A percentile compares a stretch with the other conserved stretches of the same genome.
These are phyloP conservation scores for Pezicula radicicola DNA, from an alignment of 2,329 filamentous ascomycete genomes.

Conservation along the genomic window DNA sequence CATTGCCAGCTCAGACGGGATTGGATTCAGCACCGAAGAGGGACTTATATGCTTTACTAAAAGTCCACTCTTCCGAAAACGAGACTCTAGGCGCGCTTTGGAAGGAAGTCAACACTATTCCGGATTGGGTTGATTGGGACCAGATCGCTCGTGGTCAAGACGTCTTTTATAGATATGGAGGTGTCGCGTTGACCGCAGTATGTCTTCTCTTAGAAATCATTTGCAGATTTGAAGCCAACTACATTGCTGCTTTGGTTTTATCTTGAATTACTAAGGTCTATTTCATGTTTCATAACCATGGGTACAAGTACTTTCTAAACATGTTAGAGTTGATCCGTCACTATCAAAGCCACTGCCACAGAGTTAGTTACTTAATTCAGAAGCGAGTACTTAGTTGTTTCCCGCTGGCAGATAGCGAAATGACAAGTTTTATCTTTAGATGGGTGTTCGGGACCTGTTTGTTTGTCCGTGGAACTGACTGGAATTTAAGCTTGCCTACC, in stretches of 20 bases:
- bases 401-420: no score
- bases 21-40: conserved; percentile 31
- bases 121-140: conserved; percentile 75
- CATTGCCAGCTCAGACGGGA: conserved; percentile 30
- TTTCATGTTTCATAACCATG: no score
- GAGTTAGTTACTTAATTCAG: no score
- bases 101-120: conserved; percentile 63
- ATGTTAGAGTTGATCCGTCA: no score
- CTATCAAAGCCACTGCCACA: no score
- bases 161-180: conserved; percentile 74
- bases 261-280: no score
- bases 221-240: no score
- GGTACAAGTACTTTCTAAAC: no score
- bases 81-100: conserved; percentile 55
- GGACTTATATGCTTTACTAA: conserved; percentile 63
- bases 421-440: no score
- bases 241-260: no score
- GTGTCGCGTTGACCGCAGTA: conserved; percentile 58
- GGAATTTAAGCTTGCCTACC: conserved; percentile 35
- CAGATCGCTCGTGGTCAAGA: conserved; percentile 73
- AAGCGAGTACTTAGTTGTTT: no score
- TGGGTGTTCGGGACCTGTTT: background rate
- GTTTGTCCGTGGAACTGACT: background rate
- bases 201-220: conserved; percentile 10
- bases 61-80: conserved; percentile 54